Conservation (phyloP, 257 asterid species). For the Gentiana straminea region DNA sequence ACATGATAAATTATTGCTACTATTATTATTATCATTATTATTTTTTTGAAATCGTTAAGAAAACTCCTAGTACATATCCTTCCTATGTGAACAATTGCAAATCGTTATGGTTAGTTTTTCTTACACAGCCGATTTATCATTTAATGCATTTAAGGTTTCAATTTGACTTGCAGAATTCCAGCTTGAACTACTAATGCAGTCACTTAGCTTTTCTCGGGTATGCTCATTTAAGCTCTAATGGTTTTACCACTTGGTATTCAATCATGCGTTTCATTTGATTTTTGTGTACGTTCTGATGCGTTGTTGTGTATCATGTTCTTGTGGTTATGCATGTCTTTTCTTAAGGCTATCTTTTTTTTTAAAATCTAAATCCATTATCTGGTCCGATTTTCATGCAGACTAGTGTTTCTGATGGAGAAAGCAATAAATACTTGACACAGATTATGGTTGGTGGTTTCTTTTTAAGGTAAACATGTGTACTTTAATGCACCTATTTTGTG, state of each 20-base stretch:
- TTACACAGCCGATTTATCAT: neutral
- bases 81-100: neutral
- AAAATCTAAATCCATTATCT: slow-evolving; percentile 4
- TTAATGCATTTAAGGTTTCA: slow-evolving; percentile 2
- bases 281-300: neutral
- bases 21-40: too few relatives aligned
- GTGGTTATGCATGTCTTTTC: neutral
- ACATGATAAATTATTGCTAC: too few relatives aligned
- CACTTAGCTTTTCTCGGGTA: slow-evolving; percentile 90
- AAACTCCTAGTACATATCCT: neutral
- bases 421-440: slow-evolving; percentile 55
- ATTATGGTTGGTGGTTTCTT: slow-evolving; percentile 77
- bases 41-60: neutral
- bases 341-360: neutral
- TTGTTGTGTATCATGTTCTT: neutral
- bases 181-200: slow-evolving; percentile 97
- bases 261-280: neutral
- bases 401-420: slow-evolving; percentile 80
- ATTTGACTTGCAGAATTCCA: slow-evolving; percentile 70
- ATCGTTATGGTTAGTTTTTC: neutral
- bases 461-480: slow-evolving; percentile 47
- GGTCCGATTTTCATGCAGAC: slow-evolving; percentile 44
- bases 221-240: slow-evolving; percentile 5
- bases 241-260: neutral
- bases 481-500: neutral